phyloP scores from a whole-genome alignment of 441 rosid species.

The Viola pubescens region DNA sequence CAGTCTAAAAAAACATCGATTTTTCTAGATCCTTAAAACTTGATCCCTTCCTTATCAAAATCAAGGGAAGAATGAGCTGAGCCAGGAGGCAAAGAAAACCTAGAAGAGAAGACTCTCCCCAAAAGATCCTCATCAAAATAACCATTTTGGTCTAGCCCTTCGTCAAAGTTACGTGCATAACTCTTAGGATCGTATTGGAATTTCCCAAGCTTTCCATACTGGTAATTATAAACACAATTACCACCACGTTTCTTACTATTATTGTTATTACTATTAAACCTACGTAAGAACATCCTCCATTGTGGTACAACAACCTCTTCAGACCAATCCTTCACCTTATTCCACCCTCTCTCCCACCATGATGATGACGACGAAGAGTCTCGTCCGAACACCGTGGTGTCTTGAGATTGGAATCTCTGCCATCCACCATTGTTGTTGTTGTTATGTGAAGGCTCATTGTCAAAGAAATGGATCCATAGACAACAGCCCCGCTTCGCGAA shows the following conservation, averaged over 20 bases:
- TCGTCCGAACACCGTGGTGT: constrained; percentile 28
- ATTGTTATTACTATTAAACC: constrained; percentile 20
- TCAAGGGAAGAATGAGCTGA: constrained; percentile 43
- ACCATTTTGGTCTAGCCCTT: constrained; percentile 34
- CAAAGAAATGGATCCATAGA: constrained; percentile 34
- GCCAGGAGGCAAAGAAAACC: constrained; percentile 45
- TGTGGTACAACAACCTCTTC: constrained; percentile 44
- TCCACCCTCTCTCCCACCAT: constrained; percentile 66
- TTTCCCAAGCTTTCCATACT: constrained; percentile 10
- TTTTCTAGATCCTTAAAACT: neutral
- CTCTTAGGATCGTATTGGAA: constrained; percentile 55
- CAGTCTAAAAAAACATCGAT: too few relatives aligned
- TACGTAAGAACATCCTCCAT: constrained; percentile 55
- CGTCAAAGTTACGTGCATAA: constrained; percentile 62
- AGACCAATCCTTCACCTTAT: constrained; percentile 52
- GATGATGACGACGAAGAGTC: constrained; percentile 7
- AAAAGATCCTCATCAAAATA: constrained; percentile 33
- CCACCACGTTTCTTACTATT: neutral
- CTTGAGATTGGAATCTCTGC: constrained; percentile 34
- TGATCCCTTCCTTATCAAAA: constrained; percentile 26
- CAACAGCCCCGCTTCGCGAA: constrained; percentile 42
- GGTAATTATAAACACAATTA: too few relatives aligned
- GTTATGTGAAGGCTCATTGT: constrained; percentile 16
- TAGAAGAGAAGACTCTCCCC: constrained; percentile 46
- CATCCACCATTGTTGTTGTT: neutral